Base-by-base conservation (phyloP, 371 early-diverging fungal genomes). In the Smittium culicis region DNA sequence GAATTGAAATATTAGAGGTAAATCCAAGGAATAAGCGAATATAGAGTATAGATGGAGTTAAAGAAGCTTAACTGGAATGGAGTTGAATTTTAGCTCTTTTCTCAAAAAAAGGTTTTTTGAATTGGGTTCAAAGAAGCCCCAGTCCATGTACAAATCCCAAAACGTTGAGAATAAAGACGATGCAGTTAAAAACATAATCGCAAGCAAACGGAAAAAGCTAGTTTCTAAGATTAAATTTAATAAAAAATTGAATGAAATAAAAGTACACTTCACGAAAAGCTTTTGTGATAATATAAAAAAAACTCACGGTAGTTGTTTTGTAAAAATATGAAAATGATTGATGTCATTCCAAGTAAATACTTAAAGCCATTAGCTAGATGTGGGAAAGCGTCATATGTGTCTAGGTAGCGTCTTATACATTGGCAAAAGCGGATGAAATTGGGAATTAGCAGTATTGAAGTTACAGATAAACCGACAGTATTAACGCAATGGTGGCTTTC, bases 71-170 rank as follows among this genome's bases (percentile, higher is more conserved):
- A 45, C 45, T 20, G 33, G n/a, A 24, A 62, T 69, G 57, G 68
- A 81, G 70, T 71, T 81, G 77, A 60, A 86, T 79, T 73, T 73
- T 34, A 86, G 83, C 61, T 88, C 85, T 54, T 85, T 79, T 20
- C 87, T 81, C 57, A 89, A 76, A 24, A 83, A 81, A 25, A 79
- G 79, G 63, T 88, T 73, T 66, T 76, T 73, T 58, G 80, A 81
- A 45, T 81, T 72, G 32, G 72, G 66, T 55, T 85, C 80, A 35
- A 88, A 75, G 33, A 93, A 74, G 0, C 91, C 88, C 94, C 93
- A 93, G 78, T 94, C 94, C 86, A 89, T 88, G 54, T 81, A 80
- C 20, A 92, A 72, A 69, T 94, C 93, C 94, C 93, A 94, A n/a
- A 73, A 62, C 11, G 24, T 31, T 3, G 63, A 62, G 31, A 31